These are phyloP conservation scores for Vaccinium vitisidaea DNA, from an alignment of 148 eudicot genomes.

Conservation along the genomic window DNA sequence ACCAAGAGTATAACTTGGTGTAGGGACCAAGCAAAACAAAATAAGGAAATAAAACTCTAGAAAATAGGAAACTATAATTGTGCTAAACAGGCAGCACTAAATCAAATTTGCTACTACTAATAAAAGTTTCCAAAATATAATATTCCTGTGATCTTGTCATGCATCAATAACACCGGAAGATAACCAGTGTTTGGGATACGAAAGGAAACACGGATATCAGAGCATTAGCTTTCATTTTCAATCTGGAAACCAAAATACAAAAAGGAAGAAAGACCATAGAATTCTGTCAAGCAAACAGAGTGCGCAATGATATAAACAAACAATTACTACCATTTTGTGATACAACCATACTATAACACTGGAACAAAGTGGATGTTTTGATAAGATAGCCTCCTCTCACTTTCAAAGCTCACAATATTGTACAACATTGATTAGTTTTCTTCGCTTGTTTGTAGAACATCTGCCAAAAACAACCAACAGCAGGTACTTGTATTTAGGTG, in stretches of 20 bases:
- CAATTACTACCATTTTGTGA: not conserved
- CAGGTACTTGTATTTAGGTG: not conserved
- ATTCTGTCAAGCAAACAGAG: not conserved
- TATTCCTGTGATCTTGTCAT: too few species aligned
- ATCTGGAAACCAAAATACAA: conserved; percentile 13
- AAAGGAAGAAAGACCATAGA: conserved; percentile 1
- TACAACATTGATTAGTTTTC: conserved; percentile 84
- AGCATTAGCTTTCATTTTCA: not conserved
- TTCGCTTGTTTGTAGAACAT: conserved; percentile 98
- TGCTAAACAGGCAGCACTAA: too few species aligned
- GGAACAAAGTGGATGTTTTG: conserved; percentile 8
- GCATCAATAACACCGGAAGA: not conserved
- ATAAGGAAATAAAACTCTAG: too few species aligned
- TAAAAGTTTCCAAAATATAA: too few species aligned
- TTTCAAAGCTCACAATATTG: conserved; percentile 45
- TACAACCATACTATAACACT: too few species aligned
- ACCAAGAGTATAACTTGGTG: too few species aligned
- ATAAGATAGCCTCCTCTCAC: not conserved
- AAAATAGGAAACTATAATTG: too few species aligned
- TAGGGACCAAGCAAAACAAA: too few species aligned
- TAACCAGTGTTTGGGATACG: not conserved
- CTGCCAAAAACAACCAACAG: conserved; percentile 36
- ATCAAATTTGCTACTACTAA: too few species aligned
- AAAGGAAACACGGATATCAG: not conserved
- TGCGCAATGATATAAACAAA: not conserved